These are phyloP conservation scores for Exophiala aquamarina DNA, from an alignment of 2,329 filamentous ascomycete genomes.

Conservation along the genomic window DNA sequence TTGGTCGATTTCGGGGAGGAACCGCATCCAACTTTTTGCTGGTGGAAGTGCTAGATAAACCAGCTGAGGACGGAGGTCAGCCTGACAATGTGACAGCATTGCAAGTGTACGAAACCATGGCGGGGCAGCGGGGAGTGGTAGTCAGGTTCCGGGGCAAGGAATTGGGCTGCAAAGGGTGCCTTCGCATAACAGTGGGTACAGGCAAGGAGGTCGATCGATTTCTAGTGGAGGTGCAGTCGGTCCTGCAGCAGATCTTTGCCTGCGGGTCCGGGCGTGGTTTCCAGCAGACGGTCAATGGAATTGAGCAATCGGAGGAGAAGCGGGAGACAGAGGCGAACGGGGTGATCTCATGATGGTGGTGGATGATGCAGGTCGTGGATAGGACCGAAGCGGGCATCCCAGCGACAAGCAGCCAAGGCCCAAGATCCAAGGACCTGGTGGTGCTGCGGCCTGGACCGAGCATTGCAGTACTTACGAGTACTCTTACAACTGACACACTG, in stretches of 20 bases:
- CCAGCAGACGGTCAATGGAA: conserved; percentile 30
- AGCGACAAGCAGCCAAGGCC: too few relatives aligned
- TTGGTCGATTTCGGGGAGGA: conserved; percentile 80
- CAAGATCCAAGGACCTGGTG: too few relatives aligned
- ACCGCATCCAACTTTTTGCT: conserved; percentile 84
- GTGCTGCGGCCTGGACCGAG: too few relatives aligned
- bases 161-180: conserved; percentile 80
- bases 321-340: conserved; percentile 41
- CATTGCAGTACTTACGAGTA: too few relatives aligned
- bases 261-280: conserved; percentile 30
- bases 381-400: neutral
- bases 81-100: conserved; percentile 78
- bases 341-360: conserved; percentile 44
- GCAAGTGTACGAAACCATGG: conserved; percentile 78
- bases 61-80: conserved; percentile 56
- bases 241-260: conserved; percentile 51
- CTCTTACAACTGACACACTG: too few relatives aligned
- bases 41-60: conserved; percentile 76
- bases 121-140: conserved; percentile 84
- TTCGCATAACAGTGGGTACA: conserved; percentile 90
- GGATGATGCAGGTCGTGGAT: neutral
- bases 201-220: conserved; percentile 81
- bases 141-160: conserved; percentile 94
- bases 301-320: conserved; percentile 51
- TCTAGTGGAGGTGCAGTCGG: conserved; percentile 62